Conservation (phyloP, 2,329 filamentous ascomycete species). For the Emergomyces pasteurianus region DNA sequence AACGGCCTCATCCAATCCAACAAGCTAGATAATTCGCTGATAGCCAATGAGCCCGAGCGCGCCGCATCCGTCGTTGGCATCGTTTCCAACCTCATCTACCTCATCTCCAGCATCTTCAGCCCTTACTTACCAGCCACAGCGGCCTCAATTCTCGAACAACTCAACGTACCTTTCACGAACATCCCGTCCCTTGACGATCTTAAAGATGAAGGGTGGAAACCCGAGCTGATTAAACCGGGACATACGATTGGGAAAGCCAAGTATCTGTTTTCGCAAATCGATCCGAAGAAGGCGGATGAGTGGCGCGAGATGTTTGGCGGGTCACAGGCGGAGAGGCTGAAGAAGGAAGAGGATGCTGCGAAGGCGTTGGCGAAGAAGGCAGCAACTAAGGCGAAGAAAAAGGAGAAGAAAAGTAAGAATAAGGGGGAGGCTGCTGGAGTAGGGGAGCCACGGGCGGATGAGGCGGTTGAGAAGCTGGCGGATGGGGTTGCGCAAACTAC, state of each 20-base stretch:
- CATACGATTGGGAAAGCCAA: conserved; percentile 72
- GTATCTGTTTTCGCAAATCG: conserved; percentile 74
- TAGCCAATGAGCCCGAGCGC: conserved; percentile 46
- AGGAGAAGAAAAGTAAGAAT: conserved; percentile 17
- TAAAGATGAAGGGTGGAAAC: conserved; percentile 47
- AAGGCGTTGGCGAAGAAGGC: conserved; percentile 33
- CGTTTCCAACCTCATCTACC: conserved; percentile 72
- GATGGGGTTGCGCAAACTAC: conserved; percentile 33
- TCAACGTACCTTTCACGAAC: conserved; percentile 46
- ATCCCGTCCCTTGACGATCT: conserved; percentile 46
- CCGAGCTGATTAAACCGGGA: conserved; percentile 49
- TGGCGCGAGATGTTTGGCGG: conserved; percentile 69
- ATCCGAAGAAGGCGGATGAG: conserved; percentile 66
- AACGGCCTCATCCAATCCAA: conserved; percentile 50
- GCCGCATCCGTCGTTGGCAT: conserved; percentile 57
- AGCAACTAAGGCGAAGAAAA: conserved; percentile 24
- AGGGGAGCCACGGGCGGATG: conserved; percentile 21
- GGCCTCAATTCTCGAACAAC: conserved; percentile 62
- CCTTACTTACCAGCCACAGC: conserved; percentile 80
- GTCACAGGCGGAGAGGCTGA: conserved; percentile 52
- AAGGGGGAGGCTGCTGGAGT: conserved; percentile 16
- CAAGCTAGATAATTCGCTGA: conserved; percentile 50
- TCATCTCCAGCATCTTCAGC: conserved; percentile 64
- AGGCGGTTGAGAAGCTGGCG: conserved; percentile 27
- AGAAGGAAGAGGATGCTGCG: conserved; percentile 56